phyloP scores from a whole-genome alignment of 2,329 filamentous ascomycete species.

The Eurotiales sp. region DNA sequence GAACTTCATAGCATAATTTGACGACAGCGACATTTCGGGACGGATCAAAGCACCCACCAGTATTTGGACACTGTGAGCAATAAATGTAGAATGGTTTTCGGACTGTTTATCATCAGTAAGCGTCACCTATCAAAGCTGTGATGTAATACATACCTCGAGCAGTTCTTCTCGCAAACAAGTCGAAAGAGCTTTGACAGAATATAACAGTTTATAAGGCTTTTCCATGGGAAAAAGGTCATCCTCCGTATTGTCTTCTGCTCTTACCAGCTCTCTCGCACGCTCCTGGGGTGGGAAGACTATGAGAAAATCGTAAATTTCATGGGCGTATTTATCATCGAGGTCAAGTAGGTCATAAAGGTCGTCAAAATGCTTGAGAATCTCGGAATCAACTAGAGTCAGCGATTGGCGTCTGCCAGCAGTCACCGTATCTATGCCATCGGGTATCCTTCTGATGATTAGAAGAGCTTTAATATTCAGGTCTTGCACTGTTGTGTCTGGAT shows the following conservation, averaged over 20 bases:
- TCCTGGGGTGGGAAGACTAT: constrained; percentile 66
- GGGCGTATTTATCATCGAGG: constrained; percentile 65
- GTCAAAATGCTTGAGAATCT: constrained; percentile 77
- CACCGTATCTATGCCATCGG: constrained; percentile 42
- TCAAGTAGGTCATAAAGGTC: constrained; percentile 78
- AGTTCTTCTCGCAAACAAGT: constrained; percentile 55
- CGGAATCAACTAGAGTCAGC: constrained; percentile 65
- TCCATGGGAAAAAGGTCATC: constrained; percentile 63
- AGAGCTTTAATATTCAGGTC: constrained; percentile 65
- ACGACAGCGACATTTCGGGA: constrained; percentile 48
- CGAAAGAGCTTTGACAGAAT: constrained; percentile 64
- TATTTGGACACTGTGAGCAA: constrained; percentile 48
- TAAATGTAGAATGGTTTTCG: constrained; percentile 33
- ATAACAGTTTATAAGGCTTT: constrained; percentile 69
- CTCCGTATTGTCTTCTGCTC: constrained; percentile 51
- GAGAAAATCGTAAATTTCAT: constrained; percentile 70
- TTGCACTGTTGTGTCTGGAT: constrained; percentile 59
- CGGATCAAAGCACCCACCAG: constrained; percentile 61
- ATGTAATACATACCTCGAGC: constrained; percentile 25
- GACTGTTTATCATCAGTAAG: constrained; percentile 18
- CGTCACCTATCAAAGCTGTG: neutral
- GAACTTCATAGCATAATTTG: constrained; percentile 45
- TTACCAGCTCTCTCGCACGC: constrained; percentile 58
- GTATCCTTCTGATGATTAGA: constrained; percentile 60
- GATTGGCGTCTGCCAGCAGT: constrained; percentile 42